Evolutionary conservation across 1,284 basidiomycete species (phyloP).

Genomic region (Trametes pubescens): DNA sequence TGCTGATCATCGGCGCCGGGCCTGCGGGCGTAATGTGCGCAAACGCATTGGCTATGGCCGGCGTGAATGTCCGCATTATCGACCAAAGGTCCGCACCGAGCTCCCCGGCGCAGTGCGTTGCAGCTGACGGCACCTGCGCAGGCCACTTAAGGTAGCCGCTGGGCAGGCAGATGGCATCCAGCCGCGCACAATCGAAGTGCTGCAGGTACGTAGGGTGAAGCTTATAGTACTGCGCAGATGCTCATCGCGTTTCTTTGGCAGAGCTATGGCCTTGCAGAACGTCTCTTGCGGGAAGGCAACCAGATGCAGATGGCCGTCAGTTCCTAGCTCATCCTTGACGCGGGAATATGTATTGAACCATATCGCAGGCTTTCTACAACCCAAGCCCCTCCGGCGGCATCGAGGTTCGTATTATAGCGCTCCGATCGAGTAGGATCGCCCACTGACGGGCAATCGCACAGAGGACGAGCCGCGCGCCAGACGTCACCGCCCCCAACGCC

Average conservation of each 20-base stretch:
- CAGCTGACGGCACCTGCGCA: slow-evolving; percentile 36
- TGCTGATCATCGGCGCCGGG: slow-evolving; percentile 64
- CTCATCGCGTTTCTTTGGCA: slow-evolving; percentile 37
- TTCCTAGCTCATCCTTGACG: slow-evolving; percentile 11
- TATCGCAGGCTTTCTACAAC: slow-evolving; percentile 73
- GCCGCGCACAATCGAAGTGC: slow-evolving; percentile 79
- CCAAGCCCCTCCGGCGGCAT: slow-evolving; percentile 67
- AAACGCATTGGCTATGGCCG: slow-evolving; percentile 67
- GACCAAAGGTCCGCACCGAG: slow-evolving; percentile 64
- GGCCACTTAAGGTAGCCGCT: slow-evolving; percentile 62
- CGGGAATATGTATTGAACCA: neutral
- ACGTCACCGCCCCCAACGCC: slow-evolving; percentile 59
- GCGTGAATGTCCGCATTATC: slow-evolving; percentile 68
- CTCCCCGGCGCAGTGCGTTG: neutral
- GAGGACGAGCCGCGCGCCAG: slow-evolving; percentile 66
- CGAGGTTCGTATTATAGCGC: slow-evolving; percentile 49
- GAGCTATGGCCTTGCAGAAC: slow-evolving; percentile 78
- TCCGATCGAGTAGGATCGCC: neutral
- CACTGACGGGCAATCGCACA: slow-evolving; percentile 36
- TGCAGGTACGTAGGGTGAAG: slow-evolving; percentile 56
- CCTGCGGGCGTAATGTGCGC: slow-evolving; percentile 71
- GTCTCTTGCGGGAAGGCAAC: slow-evolving; percentile 68
- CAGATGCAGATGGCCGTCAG: slow-evolving; percentile 74
- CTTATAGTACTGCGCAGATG: neutral
- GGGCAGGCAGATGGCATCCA: slow-evolving; percentile 86